Evolutionary conservation across 805 yeast genomes (phyloP).

Genomic region (Zygosaccharomyces lentus): DNA sequence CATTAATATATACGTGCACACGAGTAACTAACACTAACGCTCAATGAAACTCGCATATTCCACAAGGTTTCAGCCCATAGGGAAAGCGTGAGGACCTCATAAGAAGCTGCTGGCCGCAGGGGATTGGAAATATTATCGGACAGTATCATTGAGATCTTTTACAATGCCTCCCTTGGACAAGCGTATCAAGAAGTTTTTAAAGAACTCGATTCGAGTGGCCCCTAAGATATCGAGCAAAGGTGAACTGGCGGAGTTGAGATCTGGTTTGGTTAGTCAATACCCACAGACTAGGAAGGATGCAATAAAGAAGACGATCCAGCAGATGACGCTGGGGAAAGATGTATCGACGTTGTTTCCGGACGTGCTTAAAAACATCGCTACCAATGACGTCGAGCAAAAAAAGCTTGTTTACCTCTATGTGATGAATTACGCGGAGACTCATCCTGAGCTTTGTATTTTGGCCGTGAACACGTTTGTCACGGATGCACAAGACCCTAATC

Average conservation of each 20-base stretch:
- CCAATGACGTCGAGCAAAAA: constrained; percentile 94
- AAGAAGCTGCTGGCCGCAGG: background rate
- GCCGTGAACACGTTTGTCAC: constrained; percentile 96
- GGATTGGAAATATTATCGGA: background rate
- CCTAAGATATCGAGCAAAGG: constrained; percentile 45
- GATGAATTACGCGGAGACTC: constrained; percentile 95
- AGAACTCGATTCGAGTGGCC: constrained; percentile 35
- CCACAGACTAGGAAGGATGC: constrained; percentile 95
- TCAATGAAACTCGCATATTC: too few relatives aligned
- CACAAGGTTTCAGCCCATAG: background rate
- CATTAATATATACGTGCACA: background rate
- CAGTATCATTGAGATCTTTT: background rate
- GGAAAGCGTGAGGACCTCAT: background rate
- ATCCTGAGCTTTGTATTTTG: constrained; percentile 91
- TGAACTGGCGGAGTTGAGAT: constrained; percentile 85
- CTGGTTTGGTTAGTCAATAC: constrained; percentile 89
- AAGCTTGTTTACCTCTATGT: constrained; percentile 89
- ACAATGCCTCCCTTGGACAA: constrained; percentile 35
- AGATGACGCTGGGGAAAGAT: constrained; percentile 97
- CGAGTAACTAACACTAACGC: background rate
- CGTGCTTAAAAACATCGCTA: constrained; percentile 91
- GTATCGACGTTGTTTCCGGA: constrained; percentile 94
- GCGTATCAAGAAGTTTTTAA: constrained; percentile 34
- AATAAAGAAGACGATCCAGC: constrained; percentile 92
- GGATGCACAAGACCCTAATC: constrained; percentile 95